A percentile compares a stretch with the other conserved stretches of the same genome.
Conservation (phyloP, 768 basidiomycete species). For the Gloeopeniophorella convolvens region DNA sequence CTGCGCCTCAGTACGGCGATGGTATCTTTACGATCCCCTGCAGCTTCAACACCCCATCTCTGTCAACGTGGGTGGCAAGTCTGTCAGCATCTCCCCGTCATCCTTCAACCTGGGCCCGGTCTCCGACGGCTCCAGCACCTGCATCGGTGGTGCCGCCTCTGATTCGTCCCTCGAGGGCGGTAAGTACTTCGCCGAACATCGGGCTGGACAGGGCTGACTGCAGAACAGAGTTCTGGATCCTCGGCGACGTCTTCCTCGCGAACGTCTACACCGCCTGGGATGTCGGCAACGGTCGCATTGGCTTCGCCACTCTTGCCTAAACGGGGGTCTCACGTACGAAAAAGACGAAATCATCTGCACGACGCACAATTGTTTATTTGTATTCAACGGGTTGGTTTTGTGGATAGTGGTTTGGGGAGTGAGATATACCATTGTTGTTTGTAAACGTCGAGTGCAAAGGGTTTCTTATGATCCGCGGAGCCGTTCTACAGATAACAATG, state of each 20-base stretch:
- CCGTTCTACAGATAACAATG: too few relatives aligned
- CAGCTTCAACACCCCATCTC: neutral
- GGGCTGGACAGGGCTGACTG: neutral
- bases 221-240: conserved; percentile 1
- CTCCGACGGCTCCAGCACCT: neutral
- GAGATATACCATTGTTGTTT: too few relatives aligned
- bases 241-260: conserved; percentile 11
- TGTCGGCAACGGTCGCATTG: conserved; percentile 2
- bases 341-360: too few relatives aligned
- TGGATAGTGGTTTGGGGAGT: too few relatives aligned
- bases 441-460: too few relatives aligned
- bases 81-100: neutral
- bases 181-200: neutral
- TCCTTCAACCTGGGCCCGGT: conserved; percentile 5
- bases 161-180: too few relatives aligned
- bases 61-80: neutral
- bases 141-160: neutral
- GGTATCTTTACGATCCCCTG: neutral
- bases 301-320: conserved; percentile 10
- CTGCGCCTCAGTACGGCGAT: too few relatives aligned
- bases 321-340: too few relatives aligned
- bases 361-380: too few relatives aligned
- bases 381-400: too few relatives aligned
- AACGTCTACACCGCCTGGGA: conserved; percentile 8
- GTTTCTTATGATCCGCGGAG: too few relatives aligned